These are phyloP conservation scores for Sporisorium iseilematis-ciliati DNA, from an alignment of 1,284 basidiomycete species.

Conservation along the genomic window DNA sequence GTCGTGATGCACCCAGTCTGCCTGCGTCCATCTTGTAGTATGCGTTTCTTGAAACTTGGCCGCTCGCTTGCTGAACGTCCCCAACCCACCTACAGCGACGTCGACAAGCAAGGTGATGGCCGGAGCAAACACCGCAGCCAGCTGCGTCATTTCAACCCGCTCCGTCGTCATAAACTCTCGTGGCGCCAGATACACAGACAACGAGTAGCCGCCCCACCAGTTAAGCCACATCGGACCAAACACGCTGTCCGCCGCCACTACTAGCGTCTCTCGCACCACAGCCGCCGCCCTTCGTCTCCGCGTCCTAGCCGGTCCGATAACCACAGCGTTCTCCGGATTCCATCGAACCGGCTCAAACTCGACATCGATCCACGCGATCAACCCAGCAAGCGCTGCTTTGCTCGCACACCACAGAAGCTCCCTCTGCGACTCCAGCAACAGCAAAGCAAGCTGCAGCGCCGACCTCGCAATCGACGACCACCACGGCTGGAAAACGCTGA, in stretches of 20 bases:
- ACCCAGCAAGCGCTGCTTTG: constrained; percentile 30
- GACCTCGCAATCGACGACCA: constrained; percentile 32
- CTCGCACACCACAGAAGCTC: constrained; percentile 41
- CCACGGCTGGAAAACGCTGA: constrained; percentile 32
- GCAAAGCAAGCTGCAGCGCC: constrained; percentile 38
- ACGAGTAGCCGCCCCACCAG: constrained; percentile 51
- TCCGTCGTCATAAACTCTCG: constrained; percentile 41
- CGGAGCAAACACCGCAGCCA: constrained; percentile 42
- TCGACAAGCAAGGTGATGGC: constrained; percentile 37
- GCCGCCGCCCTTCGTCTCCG: constrained; percentile 11
- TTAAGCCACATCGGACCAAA: constrained; percentile 45
- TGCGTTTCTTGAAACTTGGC: constrained; percentile 23
- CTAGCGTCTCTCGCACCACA: constrained; percentile 28
- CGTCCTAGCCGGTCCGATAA: constrained; percentile 34
- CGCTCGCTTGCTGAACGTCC: constrained; percentile 27
- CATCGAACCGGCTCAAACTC: constrained; percentile 31
- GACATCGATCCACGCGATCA: constrained; percentile 45
- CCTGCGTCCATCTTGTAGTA: constrained; percentile 30
- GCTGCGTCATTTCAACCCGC: constrained; percentile 43
- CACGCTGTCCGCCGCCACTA: constrained; percentile 22
- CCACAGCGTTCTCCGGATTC: constrained; percentile 36
- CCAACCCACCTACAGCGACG: constrained; percentile 16
- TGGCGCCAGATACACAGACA: constrained; percentile 35
- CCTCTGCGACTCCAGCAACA: constrained; percentile 31
- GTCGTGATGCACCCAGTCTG: constrained; percentile 52